Conservation (phyloP, 805 yeast species). For the Brettanomyces sp. region DNA sequence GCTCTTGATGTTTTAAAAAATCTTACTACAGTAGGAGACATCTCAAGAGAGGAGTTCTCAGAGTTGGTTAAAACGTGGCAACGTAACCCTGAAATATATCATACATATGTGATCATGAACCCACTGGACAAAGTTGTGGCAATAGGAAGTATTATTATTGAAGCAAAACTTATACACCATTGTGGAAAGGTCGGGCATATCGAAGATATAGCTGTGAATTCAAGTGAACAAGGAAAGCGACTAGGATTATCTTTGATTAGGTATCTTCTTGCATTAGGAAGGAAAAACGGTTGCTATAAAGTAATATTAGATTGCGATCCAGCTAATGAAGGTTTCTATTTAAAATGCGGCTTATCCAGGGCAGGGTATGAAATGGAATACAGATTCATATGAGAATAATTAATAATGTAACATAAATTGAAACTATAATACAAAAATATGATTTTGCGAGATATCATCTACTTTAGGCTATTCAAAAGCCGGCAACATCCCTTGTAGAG, state of each 20-base stretch:
- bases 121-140: slow-evolving; percentile 54
- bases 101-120: slow-evolving; percentile 60
- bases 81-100: slow-evolving; percentile 41
- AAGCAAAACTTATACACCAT: slow-evolving; percentile 72
- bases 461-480: slow-evolving; percentile 7
- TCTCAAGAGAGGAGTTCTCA: slow-evolving; percentile 41
- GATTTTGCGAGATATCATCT: background rate
- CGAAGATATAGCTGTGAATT: slow-evolving; percentile 83
- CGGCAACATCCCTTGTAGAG: slow-evolving; percentile 7
- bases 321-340: slow-evolving; percentile 76
- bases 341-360: slow-evolving; percentile 68
- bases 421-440: background rate
- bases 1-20: slow-evolving; percentile 54
- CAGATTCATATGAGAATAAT: slow-evolving; percentile 25
- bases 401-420: background rate
- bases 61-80: slow-evolving; percentile 53
- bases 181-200: slow-evolving; percentile 88
- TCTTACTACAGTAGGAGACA: slow-evolving; percentile 77
- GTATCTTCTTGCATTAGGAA: slow-evolving; percentile 50
- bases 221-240: slow-evolving; percentile 71
- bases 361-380: slow-evolving; percentile 66
- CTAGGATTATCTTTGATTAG: slow-evolving; percentile 64
- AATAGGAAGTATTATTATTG: slow-evolving; percentile 74
- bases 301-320: slow-evolving; percentile 82
- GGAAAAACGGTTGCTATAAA: slow-evolving; percentile 67